Evolutionary conservation across 169 alveolate genomes (phyloP).

Genomic region (Blepharisma undulans): DNA sequence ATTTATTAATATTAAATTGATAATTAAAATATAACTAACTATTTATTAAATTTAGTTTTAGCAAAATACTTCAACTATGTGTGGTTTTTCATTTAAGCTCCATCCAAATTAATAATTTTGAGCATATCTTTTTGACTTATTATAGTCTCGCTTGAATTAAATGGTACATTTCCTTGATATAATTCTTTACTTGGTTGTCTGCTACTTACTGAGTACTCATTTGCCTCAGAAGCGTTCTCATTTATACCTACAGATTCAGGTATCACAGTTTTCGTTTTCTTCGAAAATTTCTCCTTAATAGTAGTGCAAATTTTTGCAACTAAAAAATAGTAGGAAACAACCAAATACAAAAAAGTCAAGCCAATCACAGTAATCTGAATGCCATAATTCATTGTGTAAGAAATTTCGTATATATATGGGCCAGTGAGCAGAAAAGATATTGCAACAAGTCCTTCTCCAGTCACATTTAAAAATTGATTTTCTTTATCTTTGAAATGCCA

Average conservation of each 20-base stretch:
- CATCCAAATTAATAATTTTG: background rate
- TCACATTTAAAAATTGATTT: background rate
- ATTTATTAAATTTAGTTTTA: too few relatives aligned
- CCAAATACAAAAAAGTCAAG: background rate
- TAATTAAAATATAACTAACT: too few relatives aligned
- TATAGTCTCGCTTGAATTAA: background rate
- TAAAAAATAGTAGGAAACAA: background rate
- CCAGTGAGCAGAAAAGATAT: background rate
- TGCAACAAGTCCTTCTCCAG: background rate
- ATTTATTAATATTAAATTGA: too few relatives aligned
- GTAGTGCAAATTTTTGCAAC: background rate
- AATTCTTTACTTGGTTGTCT: background rate
- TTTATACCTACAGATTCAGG: background rate
- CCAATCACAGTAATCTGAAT: background rate
- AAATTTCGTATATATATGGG: background rate
- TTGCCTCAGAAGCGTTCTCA: background rate
- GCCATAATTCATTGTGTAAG: background rate
- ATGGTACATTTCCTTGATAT: too few relatives aligned
- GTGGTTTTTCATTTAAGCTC: background rate
- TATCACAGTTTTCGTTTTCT: background rate
- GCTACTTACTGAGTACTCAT: background rate
- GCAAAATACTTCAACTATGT: background rate
- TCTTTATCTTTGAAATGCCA: background rate
- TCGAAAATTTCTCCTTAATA: background rate
- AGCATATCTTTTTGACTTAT: background rate